A percentile compares a stretch with the other conserved stretches of the same genome.
phyloP scores from a whole-genome alignment of 2,329 filamentous ascomycete species.

The Ascochyta clinopodiicola region DNA sequence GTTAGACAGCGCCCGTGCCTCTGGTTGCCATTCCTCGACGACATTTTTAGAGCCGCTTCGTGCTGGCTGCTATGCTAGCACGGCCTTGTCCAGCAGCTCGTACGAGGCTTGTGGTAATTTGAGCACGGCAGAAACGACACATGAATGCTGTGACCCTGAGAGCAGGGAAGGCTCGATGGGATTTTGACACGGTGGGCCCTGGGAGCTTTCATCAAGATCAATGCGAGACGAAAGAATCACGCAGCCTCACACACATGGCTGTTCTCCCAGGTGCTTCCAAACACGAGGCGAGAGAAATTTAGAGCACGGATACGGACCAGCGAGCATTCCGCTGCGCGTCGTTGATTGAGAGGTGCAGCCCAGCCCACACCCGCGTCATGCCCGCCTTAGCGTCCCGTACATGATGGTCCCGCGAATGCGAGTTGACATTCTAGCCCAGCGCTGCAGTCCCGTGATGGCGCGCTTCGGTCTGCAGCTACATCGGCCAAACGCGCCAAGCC shows the following conservation, averaged over 20 bases:
- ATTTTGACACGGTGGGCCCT: slow-evolving; percentile 12
- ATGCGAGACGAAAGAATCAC: slow-evolving; percentile 17
- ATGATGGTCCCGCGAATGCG: slow-evolving; percentile 23
- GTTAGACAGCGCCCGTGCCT: background rate
- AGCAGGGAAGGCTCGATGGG: background rate
- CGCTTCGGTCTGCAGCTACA: background rate
- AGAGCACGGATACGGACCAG: slow-evolving; percentile 25
- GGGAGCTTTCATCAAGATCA: slow-evolving; percentile 11
- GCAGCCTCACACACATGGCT: slow-evolving; percentile 7
- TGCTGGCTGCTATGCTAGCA: background rate
- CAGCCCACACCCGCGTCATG: slow-evolving; percentile 7
- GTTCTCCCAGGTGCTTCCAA: background rate
- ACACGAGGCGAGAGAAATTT: background rate
- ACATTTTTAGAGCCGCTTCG: slow-evolving; percentile 3
- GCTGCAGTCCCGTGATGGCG: background rate
- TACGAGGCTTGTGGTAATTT: slow-evolving; percentile 14
- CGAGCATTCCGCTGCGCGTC: slow-evolving; percentile 27
- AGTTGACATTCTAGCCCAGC: slow-evolving; percentile 1
- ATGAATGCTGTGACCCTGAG: slow-evolving; percentile 1
- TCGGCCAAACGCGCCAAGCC: slow-evolving; percentile 5
- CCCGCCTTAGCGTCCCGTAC: slow-evolving; percentile 6
- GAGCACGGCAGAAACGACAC: background rate
- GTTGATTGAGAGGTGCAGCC: background rate
- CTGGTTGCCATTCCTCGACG: background rate
- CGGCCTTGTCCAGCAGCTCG: slow-evolving; percentile 1